Conservation (phyloP, 1,284 basidiomycete genomes). For the Termitomyces sp. region DNA sequence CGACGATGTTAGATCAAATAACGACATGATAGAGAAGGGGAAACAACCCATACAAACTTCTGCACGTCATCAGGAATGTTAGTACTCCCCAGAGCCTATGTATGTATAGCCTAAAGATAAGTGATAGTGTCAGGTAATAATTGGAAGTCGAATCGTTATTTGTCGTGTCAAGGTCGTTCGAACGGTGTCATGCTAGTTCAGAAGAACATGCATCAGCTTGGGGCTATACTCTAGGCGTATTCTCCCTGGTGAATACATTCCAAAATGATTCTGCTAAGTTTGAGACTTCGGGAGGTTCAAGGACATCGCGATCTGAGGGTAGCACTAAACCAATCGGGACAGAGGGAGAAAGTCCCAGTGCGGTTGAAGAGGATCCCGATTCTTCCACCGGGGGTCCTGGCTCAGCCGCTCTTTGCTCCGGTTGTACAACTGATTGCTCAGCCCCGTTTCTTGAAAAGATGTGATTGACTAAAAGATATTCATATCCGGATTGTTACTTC, state of each 20-base stretch:
- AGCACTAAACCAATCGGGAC: neutral
- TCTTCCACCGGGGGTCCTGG: neutral
- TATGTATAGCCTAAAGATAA: neutral
- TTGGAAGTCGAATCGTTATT: neutral
- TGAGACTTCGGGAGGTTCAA: neutral
- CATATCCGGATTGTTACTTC: conserved; percentile 3
- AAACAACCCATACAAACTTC: neutral
- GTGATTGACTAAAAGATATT: conserved; percentile 28
- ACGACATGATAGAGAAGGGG: neutral
- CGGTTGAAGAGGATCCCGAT: neutral
- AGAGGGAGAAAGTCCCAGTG: neutral
- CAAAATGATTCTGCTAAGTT: neutral
- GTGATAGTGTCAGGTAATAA: neutral
- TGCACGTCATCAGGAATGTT: neutral
- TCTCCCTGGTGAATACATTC: neutral
- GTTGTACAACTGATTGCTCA: neutral
- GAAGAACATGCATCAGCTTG: neutral
- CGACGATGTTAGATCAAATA: neutral
- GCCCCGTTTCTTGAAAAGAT: conserved; percentile 19
- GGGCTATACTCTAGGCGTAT: neutral
- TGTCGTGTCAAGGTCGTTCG: conserved; percentile 1
- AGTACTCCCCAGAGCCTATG: neutral
- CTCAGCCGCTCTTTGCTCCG: neutral
- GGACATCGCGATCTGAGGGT: neutral
- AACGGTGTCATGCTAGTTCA: conserved; percentile 1